phyloP scores from a whole-genome alignment of 306 rosid genomes.

The Cucumis sativus region DNA sequence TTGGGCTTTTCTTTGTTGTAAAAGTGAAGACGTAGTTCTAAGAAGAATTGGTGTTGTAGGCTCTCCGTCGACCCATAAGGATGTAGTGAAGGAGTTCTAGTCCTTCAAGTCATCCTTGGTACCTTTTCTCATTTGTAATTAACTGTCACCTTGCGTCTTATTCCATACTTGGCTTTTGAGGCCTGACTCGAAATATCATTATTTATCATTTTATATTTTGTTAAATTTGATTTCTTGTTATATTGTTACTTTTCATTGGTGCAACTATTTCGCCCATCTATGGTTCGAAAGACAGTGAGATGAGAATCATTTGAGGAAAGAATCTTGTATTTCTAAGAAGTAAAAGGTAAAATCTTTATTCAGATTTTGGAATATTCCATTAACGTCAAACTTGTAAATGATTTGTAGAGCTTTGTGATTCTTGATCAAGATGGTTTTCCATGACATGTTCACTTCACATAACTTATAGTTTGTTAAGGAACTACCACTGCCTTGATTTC shows the following conservation, averaged over 20 bases:
- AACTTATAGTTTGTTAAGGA: not conserved
- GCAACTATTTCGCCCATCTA: not conserved
- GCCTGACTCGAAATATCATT: not conserved
- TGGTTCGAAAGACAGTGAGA: not conserved
- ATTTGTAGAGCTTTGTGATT: not conserved
- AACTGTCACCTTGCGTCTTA: not conserved
- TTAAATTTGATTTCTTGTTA: not conserved
- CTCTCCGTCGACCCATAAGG: not conserved
- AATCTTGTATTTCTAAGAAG: not conserved
- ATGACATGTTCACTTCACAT: not conserved
- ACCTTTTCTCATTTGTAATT: not conserved
- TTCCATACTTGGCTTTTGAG: not conserved
- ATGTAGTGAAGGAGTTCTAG: not conserved
- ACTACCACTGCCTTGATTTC: no score
- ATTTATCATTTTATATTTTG: not conserved
- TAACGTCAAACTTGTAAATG: not conserved
- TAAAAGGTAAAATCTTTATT: not conserved
- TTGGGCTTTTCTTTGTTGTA: slow-evolving; percentile 8
- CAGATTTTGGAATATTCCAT: not conserved
- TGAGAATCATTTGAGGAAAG: not conserved
- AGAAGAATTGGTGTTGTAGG: slow-evolving; percentile 2
- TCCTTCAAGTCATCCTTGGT: not conserved
- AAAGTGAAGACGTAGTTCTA: not conserved
- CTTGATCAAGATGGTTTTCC: not conserved
- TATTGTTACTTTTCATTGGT: not conserved